Base-by-base conservation (phyloP, 2,329 filamentous ascomycete genomes). In the Trichophyton benhamiae region DNA sequence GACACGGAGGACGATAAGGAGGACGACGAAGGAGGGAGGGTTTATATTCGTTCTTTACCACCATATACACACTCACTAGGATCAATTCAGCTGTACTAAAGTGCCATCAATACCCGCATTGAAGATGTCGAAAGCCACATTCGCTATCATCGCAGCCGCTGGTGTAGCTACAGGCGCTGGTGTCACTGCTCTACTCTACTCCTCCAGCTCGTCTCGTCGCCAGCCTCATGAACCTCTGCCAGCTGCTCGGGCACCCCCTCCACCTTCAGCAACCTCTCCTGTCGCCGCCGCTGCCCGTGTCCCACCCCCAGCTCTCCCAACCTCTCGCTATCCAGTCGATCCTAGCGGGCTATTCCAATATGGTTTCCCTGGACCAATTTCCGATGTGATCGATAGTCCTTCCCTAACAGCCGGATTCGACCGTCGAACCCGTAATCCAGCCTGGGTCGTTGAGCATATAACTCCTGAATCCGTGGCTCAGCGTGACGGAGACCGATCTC, bases 391-490 rank as follows among this genome's bases (percentile, higher is more conserved):
- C 61, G 82, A 82, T 61, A 87, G 90, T 42, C 78, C 84, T 27
- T 88, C 89, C 38, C 82, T 97, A 60, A 82, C 91, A 66, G 95
- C 91, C 36, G 86, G 88, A 68, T 99, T 87, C 82, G 92, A 99
- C 77, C 89, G 94, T 30, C 87, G 89, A 64, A 87, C 85, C 49
- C 85, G 91, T 71, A 99, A 99, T 76, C 94, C 94, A 33, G 83
- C 88, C 73, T 99, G 92, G 92, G 94, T 91, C 7, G 86, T 87
- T 65, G 94, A 99, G 79, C 94, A 99, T 79, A 96, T 99, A 75
- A 99, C 94, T 0, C 85, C 91, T 1, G 83, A 84, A 41, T 97
- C 92, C 0, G 83, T 99, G 13, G 81, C 87, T 2, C 73, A 80
- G 59, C 84, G 85, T 65, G 85, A 87, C 64, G 94, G 84, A 67